Conservation (phyloP, 2,329 filamentous ascomycete genomes). For the Chaetomiaceae sp. region DNA sequence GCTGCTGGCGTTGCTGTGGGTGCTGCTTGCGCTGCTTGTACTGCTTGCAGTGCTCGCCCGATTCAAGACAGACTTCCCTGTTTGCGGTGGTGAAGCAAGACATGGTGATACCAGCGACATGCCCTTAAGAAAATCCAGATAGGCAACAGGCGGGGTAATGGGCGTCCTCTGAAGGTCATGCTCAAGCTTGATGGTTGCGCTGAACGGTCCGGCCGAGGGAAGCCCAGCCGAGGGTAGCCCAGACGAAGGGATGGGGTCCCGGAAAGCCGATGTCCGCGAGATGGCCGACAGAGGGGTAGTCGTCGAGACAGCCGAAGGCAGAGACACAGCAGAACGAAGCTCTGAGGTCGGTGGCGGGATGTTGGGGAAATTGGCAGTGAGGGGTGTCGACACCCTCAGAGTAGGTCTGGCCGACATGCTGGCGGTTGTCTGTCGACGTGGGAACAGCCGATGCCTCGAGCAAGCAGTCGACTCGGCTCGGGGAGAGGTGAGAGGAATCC, state of each 20-base stretch:
- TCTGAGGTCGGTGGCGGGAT: constrained; percentile 41
- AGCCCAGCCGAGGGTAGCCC: constrained; percentile 37
- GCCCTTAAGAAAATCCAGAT: constrained; percentile 87
- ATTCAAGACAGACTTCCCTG: constrained; percentile 29
- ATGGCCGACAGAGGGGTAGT: constrained; percentile 63
- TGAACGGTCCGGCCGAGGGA: constrained; percentile 34
- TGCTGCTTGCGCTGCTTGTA: constrained; percentile 43
- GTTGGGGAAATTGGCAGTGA: constrained; percentile 56
- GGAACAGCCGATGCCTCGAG: constrained; percentile 30
- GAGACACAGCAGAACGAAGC: constrained; percentile 49
- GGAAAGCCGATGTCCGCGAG: constrained; percentile 34
- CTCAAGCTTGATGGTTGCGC: constrained; percentile 61
- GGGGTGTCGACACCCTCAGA: constrained; percentile 58
- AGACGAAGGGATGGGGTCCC: constrained; percentile 38
- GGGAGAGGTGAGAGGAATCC: constrained; percentile 29
- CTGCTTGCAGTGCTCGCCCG: constrained; percentile 44
- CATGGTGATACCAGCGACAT: constrained; percentile 57
- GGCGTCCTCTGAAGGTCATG: constrained; percentile 69
- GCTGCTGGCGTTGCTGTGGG: constrained; percentile 44
- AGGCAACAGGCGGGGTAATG: constrained; percentile 84
- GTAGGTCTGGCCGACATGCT: constrained; percentile 52
- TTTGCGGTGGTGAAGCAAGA: constrained; percentile 38
- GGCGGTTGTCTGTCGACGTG: constrained; percentile 23
- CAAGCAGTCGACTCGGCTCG: constrained; percentile 36
- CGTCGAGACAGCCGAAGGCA: constrained; percentile 49